phyloP scores from a whole-genome alignment of 305 asterid genomes.

The Striga hermonthica region DNA sequence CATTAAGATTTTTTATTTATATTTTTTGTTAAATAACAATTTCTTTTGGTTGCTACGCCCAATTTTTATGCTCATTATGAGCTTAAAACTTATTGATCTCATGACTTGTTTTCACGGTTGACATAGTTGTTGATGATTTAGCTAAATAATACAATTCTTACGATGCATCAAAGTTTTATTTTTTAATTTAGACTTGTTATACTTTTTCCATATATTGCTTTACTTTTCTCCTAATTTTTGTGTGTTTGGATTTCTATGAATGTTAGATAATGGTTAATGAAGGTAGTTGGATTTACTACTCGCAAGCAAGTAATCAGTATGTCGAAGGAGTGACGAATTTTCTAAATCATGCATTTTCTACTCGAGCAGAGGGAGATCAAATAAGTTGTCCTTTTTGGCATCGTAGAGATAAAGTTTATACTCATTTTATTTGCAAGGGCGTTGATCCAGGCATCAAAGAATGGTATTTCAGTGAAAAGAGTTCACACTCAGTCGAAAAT shows the following conservation, averaged over 20 bases:
- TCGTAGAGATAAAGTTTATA: background rate
- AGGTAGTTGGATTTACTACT: slow-evolving; percentile 1
- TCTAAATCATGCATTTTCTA: slow-evolving; percentile 5
- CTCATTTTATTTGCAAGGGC: background rate
- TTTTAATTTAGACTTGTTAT: no score
- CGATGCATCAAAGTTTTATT: no score
- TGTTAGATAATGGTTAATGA: background rate
- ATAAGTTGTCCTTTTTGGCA: background rate
- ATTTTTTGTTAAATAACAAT: no score
- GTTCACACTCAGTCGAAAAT: background rate
- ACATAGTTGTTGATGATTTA: no score
- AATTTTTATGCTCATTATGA: no score
- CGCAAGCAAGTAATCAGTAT: background rate
- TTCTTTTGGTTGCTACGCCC: no score
- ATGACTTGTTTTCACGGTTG: no score
- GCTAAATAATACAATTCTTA: no score
- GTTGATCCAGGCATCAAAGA: background rate
- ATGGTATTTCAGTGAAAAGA: background rate
- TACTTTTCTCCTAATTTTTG: background rate
- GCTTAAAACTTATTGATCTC: no score
- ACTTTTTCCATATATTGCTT: no score
- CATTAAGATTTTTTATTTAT: no score
- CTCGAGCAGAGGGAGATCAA: background rate
- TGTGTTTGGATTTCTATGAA: background rate
- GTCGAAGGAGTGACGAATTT: background rate